These are phyloP conservation scores for Dactylellina drechsleri DNA, from an alignment of 2,329 filamentous ascomycete genomes.

Conservation along the genomic window DNA sequence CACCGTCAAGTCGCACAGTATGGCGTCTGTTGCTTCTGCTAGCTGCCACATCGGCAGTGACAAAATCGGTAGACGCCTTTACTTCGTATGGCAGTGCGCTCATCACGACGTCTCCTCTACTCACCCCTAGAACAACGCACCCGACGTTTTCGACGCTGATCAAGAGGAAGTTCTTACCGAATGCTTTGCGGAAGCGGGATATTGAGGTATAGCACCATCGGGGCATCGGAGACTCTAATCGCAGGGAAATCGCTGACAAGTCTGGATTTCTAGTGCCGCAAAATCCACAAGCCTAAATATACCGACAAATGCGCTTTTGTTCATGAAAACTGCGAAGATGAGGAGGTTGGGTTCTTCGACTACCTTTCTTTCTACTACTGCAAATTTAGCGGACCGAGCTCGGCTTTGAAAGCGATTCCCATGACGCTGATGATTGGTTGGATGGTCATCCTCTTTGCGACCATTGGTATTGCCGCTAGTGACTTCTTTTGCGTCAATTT, in stretches of 20 bases:
- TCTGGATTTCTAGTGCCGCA: conserved; percentile 70
- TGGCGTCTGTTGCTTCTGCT: conserved; percentile 31
- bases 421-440: conserved; percentile 81
- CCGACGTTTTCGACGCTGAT: conserved; percentile 36
- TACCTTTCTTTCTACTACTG: conserved; percentile 96
- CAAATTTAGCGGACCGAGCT: conserved; percentile 65
- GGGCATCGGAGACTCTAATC: neutral
- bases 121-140: conserved; percentile 25
- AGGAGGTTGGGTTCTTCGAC: conserved; percentile 87
- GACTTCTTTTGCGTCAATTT: conserved; percentile 99
- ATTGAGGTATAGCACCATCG: conserved; percentile 42
- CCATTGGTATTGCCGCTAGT: conserved; percentile 95
- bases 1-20: conserved; percentile 31
- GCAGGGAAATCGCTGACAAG: neutral
- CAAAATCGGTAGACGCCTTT: conserved; percentile 14
- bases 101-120: conserved; percentile 4
- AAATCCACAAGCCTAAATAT: conserved; percentile 74
- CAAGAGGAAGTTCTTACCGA: conserved; percentile 35
- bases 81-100: conserved; percentile 21
- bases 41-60: conserved; percentile 17
- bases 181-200: conserved; percentile 48
- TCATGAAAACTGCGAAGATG: conserved; percentile 80
- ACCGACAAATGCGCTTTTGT: conserved; percentile 88
- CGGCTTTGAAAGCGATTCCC: conserved; percentile 75
- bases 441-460: conserved; percentile 90